Percentiles rank a stretch among this genome's conserved stretches.
These are phyloP conservation scores for Aureobasidium sp. DNA, from an alignment of 2,329 filamentous ascomycete genomes.

Conservation along the genomic window DNA sequence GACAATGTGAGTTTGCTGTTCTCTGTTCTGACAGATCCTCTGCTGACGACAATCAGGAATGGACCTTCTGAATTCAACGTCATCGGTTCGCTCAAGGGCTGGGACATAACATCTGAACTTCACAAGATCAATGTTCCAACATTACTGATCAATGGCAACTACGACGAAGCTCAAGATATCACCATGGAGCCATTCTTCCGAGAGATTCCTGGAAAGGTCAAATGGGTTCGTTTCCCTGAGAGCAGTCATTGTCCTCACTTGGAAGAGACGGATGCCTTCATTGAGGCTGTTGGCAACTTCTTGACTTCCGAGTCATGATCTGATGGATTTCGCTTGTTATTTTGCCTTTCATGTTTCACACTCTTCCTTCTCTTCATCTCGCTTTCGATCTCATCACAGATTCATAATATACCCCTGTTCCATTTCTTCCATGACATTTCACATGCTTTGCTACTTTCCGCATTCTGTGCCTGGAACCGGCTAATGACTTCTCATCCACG, in stretches of 20 bases:
- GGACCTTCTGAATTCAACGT: slow-evolving; percentile 33
- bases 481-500: no score
- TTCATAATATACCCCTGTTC: slow-evolving; percentile 2
- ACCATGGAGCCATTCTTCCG: slow-evolving; percentile 30
- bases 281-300: slow-evolving; percentile 29
- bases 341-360: not conserved
- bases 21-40: slow-evolving; percentile 2
- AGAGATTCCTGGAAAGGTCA: slow-evolving; percentile 30
- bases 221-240: slow-evolving; percentile 32
- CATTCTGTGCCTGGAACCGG: no score
- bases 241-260: slow-evolving; percentile 30
- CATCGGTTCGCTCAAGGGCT: slow-evolving; percentile 34
- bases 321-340: not conserved
- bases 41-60: slow-evolving; percentile 25
- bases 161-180: slow-evolving; percentile 33
- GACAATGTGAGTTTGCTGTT: slow-evolving; percentile 25
- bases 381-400: not conserved
- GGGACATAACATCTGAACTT: slow-evolving; percentile 29
- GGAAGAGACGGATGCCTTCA: slow-evolving; percentile 32
- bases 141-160: slow-evolving; percentile 36
- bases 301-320: slow-evolving; percentile 16
- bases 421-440: not conserved
- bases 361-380: not conserved
- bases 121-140: slow-evolving; percentile 32
- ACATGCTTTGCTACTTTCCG: not conserved